phyloP scores from a whole-genome alignment of 2,329 filamentous ascomycete genomes.

The Talaromyces amestolkiae region DNA sequence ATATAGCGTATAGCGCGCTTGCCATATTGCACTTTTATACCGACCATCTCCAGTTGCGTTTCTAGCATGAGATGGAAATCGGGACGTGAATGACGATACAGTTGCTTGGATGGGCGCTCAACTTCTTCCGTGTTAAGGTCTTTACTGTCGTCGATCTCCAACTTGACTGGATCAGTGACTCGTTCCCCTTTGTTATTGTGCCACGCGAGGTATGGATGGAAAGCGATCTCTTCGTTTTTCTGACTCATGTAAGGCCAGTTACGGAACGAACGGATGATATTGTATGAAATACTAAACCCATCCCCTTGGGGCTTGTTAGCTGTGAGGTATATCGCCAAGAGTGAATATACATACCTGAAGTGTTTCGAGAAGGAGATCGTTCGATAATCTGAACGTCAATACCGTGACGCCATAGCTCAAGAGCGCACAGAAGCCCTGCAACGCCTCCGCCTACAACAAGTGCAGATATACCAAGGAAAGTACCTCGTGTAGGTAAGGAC shows the following conservation, averaged over 20 bases:
- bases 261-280: slow-evolving; percentile 10
- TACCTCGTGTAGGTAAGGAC: background rate
- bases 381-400: slow-evolving; percentile 16
- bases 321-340: background rate
- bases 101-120: background rate
- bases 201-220: slow-evolving; percentile 12
- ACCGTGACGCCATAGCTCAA: slow-evolving; percentile 17
- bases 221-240: slow-evolving; percentile 16
- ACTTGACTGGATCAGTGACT: background rate
- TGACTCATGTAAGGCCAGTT: slow-evolving; percentile 16
- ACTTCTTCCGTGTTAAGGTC: background rate
- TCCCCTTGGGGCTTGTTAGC: background rate
- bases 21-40: slow-evolving; percentile 15
- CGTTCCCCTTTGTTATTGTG: slow-evolving; percentile 16
- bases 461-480: slow-evolving; percentile 7
- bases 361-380: slow-evolving; percentile 10
- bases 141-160: background rate
- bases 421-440: slow-evolving; percentile 9
- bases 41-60: slow-evolving; percentile 8
- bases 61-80: slow-evolving; percentile 16
- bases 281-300: slow-evolving; percentile 13
- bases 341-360: background rate
- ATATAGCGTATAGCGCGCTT: slow-evolving; percentile 9
- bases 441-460: slow-evolving; percentile 14
- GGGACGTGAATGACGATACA: slow-evolving; percentile 15